These are phyloP conservation scores for Beta vulgaris DNA, from an alignment of 148 eudicot genomes.

Conservation along the genomic window DNA sequence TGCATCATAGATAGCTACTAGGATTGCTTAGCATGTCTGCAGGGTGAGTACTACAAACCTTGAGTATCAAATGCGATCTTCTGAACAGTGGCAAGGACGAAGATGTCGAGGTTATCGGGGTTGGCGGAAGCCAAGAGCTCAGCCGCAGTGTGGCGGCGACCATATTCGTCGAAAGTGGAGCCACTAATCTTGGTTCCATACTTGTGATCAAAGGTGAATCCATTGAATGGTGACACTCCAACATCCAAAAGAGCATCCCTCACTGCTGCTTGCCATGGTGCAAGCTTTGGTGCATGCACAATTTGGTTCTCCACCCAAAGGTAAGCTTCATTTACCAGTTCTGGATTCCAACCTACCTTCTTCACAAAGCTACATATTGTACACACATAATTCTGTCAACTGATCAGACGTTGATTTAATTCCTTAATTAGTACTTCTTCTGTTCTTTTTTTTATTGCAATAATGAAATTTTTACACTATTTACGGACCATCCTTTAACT, in stretches of 20 bases:
- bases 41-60: too few relatives aligned
- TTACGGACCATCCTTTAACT: too few relatives aligned
- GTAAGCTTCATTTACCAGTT: slow-evolving; percentile 70
- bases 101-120: slow-evolving; percentile 48
- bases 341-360: slow-evolving; percentile 65
- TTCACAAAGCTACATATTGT: slow-evolving; percentile 55
- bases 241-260: slow-evolving; percentile 67
- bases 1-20: too few relatives aligned
- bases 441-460: too few relatives aligned
- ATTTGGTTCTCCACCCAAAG: slow-evolving; percentile 89
- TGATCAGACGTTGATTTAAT: too few relatives aligned
- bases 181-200: slow-evolving; percentile 96
- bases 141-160: slow-evolving; percentile 81
- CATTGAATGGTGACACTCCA: slow-evolving; percentile 85
- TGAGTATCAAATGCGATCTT: slow-evolving; percentile 55
- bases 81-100: slow-evolving; percentile 70
- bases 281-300: slow-evolving; percentile 56
- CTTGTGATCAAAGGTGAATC: slow-evolving; percentile 82
- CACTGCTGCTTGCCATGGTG: slow-evolving; percentile 67
- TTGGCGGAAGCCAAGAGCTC: slow-evolving; percentile 67
- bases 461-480: too few relatives aligned
- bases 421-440: too few relatives aligned
- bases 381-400: too few relatives aligned
- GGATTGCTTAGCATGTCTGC: too few relatives aligned
- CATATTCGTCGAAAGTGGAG: slow-evolving; percentile 64